phyloP scores from a whole-genome alignment of 2,329 filamentous ascomycete genomes.

The Fusarium illudens region DNA sequence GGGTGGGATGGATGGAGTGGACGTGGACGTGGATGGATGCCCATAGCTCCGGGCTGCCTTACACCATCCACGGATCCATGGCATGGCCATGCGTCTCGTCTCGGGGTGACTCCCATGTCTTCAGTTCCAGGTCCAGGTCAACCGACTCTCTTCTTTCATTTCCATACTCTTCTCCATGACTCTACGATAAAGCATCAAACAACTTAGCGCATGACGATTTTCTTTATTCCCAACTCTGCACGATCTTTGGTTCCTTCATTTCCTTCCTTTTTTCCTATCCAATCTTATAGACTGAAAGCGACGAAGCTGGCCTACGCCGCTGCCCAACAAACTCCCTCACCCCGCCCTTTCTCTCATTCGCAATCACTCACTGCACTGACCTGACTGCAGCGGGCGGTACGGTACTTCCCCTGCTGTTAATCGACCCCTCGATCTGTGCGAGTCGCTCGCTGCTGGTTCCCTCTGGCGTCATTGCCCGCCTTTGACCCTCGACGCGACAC shows the following conservation, averaged over 20 bases:
- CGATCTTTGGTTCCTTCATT: slow-evolving; percentile 25
- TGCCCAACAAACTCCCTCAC: slow-evolving; percentile 31
- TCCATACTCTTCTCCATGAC: slow-evolving; percentile 36
- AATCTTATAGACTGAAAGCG: slow-evolving; percentile 33
- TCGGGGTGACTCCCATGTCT: slow-evolving; percentile 23
- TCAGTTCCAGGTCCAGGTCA: slow-evolving; percentile 16
- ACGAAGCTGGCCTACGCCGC: slow-evolving; percentile 44
- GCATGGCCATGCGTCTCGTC: slow-evolving; percentile 9
- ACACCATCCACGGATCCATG: slow-evolving; percentile 24
- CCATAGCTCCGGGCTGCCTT: slow-evolving; percentile 17
- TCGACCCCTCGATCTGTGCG: slow-evolving; percentile 17
- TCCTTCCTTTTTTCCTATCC: slow-evolving; percentile 1
- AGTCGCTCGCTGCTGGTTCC: slow-evolving; percentile 5
- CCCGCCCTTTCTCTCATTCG: slow-evolving; percentile 22
- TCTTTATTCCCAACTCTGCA: slow-evolving; percentile 25
- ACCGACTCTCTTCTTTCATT: slow-evolving; percentile 33
- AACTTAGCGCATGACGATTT: slow-evolving; percentile 36
- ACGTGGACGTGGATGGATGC: neutral
- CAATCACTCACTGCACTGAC: slow-evolving; percentile 13
- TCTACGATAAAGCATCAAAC: slow-evolving; percentile 40
- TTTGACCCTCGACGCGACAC: slow-evolving; percentile 27
- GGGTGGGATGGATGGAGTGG: neutral
- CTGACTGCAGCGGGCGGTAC: slow-evolving; percentile 8
- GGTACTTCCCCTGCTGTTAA: slow-evolving; percentile 20
- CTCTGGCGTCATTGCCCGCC: slow-evolving; percentile 23